Percentiles rank a stretch among this genome's conserved stretches.
Evolutionary conservation across 129 eudicot species (phyloP).

Genomic region (Erigeron canadensis): DNA sequence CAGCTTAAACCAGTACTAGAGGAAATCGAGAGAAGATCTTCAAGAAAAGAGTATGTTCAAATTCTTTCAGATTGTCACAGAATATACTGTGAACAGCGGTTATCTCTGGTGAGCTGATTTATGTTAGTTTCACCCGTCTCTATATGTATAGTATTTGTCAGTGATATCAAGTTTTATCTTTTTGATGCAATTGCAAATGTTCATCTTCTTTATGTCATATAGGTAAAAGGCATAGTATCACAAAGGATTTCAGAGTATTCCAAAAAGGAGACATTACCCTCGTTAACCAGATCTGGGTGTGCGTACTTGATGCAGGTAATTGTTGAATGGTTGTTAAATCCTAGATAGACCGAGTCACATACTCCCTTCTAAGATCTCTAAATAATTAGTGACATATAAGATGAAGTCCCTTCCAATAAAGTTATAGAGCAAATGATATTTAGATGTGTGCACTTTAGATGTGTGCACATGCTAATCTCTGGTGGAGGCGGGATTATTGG

Average conservation of each 20-base stretch:
- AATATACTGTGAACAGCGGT: slow-evolving; percentile 94
- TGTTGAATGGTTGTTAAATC: not conserved
- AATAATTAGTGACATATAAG: no score
- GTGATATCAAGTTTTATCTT: slow-evolving; percentile 2
- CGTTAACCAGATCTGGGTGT: slow-evolving; percentile 97
- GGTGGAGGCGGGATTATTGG: no score
- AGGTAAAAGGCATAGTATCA: slow-evolving; percentile 86
- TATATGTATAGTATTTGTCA: not conserved
- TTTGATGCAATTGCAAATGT: slow-evolving; percentile 7
- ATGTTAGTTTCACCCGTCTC: slow-evolving; percentile 2
- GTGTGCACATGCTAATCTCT: no score
- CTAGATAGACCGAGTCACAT: no score
- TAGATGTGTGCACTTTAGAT: no score
- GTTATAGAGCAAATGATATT: no score
- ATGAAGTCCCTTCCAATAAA: no score
- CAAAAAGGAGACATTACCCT: slow-evolving; percentile 80
- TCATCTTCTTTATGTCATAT: slow-evolving; percentile 26
- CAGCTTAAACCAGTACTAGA: slow-evolving; percentile 96
- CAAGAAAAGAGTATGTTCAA: slow-evolving; percentile 86
- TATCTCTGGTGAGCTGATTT: slow-evolving; percentile 65
- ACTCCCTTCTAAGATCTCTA: no score
- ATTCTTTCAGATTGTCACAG: slow-evolving; percentile 94
- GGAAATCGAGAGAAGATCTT: slow-evolving; percentile 91
- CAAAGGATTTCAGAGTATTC: slow-evolving; percentile 83
- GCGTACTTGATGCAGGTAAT: slow-evolving; percentile 91